Evolutionary conservation across 805 yeast genomes (phyloP), one percentile per base, ranked within the genome.

Genomic region (Pichia membranifaciens): DNA sequence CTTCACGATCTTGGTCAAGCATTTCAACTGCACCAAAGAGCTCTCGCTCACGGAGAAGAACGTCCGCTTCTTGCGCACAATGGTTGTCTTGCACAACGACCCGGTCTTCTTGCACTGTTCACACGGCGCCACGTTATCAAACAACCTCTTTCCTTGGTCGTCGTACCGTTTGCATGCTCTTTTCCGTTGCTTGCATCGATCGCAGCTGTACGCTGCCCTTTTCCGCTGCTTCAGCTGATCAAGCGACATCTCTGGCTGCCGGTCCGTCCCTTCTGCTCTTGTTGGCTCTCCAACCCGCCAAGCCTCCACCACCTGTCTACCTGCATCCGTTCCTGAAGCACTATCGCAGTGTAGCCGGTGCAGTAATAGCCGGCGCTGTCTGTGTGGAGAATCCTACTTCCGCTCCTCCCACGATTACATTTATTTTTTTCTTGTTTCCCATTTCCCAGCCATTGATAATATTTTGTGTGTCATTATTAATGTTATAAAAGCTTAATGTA

Each of bases 111-210:
- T 23, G 36, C 73, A 68, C 23, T 52, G 54, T 4, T 44, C 40
- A 43, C 72, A 68, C 2, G 66, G 60, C 9, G 61, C 55, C 1
- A 39, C 44, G 35, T 55, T 55, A 38, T 60, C 65, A 37, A 57
- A 62, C 32, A 47, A 43, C 37, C 49, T 38, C n/a, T 46, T 52
- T 10, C 54, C 54, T 1, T 29, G 12, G 3, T 54, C 52, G 8
- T 51, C 54, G 13, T 54, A 49, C 23, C 71, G 44, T 25, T 57
- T 54, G 48, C 72, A 68, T 15, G 61, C 64, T 45, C 65, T 57
- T 55, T 68, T 68, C 38, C 66, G 56, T 12, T 51, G 36, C 51
- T 67, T 67, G 50, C 73, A 68, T 15, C 69, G 54, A 48, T 68
- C 72, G 48, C 73, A 68, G 22, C 65, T 58, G 49, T 53, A 65